Evolutionary conservation across 345 rosid genomes (phyloP).

Genomic region (Eucalyptus tenuipes): DNA sequence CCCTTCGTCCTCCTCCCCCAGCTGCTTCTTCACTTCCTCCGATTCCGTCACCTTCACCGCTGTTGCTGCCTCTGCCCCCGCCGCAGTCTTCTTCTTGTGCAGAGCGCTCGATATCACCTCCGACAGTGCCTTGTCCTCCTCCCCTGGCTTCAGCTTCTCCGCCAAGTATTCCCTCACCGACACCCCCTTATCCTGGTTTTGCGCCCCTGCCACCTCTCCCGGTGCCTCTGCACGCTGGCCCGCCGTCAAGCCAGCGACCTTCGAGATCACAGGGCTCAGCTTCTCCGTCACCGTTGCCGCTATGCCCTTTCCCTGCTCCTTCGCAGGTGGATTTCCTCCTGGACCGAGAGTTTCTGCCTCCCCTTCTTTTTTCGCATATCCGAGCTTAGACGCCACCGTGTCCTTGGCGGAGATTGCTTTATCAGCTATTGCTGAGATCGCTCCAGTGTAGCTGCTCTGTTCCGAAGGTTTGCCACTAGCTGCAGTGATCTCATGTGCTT

Average conservation of each 20-base stretch:
- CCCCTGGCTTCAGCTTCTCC: conserved; percentile 68
- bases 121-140: conserved; percentile 58
- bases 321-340: neutral
- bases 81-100: conserved; percentile 6
- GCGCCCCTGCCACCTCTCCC: neutral
- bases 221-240: neutral
- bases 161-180: conserved; percentile 34
- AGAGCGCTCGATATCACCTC: conserved; percentile 41
- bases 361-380: neutral
- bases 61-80: neutral
- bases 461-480: neutral
- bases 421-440: neutral
- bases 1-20: conserved; percentile 9
- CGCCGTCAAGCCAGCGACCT: conserved; percentile 25
- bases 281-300: conserved; percentile 28
- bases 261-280: conserved; percentile 34
- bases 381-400: neutral
- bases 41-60: conserved; percentile 31
- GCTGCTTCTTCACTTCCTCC: conserved; percentile 28
- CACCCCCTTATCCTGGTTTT: conserved; percentile 30
- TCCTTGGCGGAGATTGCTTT: neutral
- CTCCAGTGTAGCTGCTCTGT: conserved; percentile 13
- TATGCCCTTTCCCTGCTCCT: conserved; percentile 34
- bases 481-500: neutral
- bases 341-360: neutral